A percentile compares a stretch with the other conserved stretches of the same genome.
phyloP scores from a whole-genome alignment of 257 asterid genomes.

The Coffea eugenioides region DNA sequence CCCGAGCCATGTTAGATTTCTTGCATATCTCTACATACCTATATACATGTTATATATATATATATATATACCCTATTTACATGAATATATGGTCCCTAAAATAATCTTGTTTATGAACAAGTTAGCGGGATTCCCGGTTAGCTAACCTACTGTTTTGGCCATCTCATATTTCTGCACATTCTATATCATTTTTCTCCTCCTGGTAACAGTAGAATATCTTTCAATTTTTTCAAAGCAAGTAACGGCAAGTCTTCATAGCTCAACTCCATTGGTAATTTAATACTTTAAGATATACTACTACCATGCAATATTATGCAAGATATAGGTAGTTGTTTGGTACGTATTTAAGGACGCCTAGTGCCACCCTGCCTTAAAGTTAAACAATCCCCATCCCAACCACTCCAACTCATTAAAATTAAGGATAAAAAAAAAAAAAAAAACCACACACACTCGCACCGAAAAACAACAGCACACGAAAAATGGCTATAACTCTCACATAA shows the following conservation, averaged over 20 bases:
- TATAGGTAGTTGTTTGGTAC: neutral
- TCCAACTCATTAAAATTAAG: neutral
- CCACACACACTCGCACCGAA: neutral
- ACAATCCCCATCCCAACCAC: neutral
- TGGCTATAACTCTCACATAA: too few relatives aligned
- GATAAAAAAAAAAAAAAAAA: neutral
- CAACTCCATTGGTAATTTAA: neutral
- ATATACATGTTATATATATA: neutral
- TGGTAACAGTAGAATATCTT: neutral
- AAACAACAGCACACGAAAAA: too few relatives aligned
- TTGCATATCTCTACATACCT: neutral
- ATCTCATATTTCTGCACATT: conserved; percentile 37
- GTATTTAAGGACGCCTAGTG: neutral
- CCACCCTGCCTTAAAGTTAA: neutral
- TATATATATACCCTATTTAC: neutral
- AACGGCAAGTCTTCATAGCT: neutral
- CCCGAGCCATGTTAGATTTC: neutral
- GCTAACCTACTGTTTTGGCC: conserved; percentile 33
- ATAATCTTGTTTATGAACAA: conserved; percentile 42
- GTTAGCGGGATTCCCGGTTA: conserved; percentile 77
- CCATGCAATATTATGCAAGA: neutral
- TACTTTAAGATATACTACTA: neutral
- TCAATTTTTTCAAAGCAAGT: neutral
- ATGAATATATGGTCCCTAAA: conserved; percentile 20
- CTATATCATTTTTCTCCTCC: neutral